phyloP scores from a whole-genome alignment of 495 filamentous ascomycete species.

The Talaromyces trachyspermus region DNA sequence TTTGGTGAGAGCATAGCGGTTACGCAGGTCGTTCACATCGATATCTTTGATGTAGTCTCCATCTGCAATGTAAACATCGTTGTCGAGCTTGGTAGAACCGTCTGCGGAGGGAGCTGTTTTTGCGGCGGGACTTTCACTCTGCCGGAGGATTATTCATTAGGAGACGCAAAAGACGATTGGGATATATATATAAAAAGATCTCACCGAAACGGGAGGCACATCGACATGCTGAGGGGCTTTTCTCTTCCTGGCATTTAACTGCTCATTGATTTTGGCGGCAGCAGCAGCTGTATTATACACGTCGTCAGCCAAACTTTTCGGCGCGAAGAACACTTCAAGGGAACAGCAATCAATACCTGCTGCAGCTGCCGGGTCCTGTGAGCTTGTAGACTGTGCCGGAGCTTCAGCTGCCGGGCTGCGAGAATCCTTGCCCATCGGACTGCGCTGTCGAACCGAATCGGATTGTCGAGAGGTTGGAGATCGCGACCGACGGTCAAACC shows the following conservation, averaged over 20 bases:
- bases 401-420: constrained; percentile 43
- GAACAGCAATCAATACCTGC: constrained; percentile 52
- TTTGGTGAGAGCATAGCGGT: constrained; percentile 96
- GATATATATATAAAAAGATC: constrained; percentile 8
- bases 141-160: constrained; percentile 18
- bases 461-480: constrained; percentile 63
- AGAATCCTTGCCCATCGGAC: constrained; percentile 57
- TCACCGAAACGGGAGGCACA: constrained; percentile 75
- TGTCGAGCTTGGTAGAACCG: constrained; percentile 55
- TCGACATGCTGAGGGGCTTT: constrained; percentile 94
- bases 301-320: constrained; percentile 14
- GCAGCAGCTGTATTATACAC: constrained; percentile 59
- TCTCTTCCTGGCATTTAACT: constrained; percentile 85
- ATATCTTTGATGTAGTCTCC: constrained; percentile 98
- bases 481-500: constrained; percentile 81
- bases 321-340: neutral
- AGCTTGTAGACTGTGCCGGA: constrained; percentile 34
- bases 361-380: constrained; percentile 70
- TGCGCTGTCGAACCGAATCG: constrained; percentile 65
- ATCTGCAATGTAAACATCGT: constrained; percentile 87
- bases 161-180: neutral
- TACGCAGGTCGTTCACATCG: constrained; percentile 95
- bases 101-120: constrained; percentile 38
- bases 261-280: constrained; percentile 88
- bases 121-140: constrained; percentile 45